These are phyloP conservation scores for Warburgia ugandensis DNA, from an alignment of 164 flowering plant species.

Conservation along the genomic window DNA sequence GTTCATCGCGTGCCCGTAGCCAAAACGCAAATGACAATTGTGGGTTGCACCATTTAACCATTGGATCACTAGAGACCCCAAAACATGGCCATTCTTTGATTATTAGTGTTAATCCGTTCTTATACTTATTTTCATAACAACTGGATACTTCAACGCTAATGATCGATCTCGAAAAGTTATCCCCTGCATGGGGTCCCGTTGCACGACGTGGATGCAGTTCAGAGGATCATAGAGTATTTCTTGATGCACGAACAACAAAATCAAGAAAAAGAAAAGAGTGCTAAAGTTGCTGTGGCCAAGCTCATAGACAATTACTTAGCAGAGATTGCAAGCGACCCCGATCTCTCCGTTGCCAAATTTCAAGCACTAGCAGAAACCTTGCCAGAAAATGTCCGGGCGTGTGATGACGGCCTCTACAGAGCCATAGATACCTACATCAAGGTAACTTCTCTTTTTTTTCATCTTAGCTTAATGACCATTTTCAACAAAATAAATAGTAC, in stretches of 20 bases:
- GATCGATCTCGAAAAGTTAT: constrained; percentile 15
- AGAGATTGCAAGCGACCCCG: constrained; percentile 68
- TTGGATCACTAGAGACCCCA: too few relatives aligned
- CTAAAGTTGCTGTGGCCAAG: constrained; percentile 39
- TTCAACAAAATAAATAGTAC: too few relatives aligned
- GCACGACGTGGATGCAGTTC: constrained; percentile 59
- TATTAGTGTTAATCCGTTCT: neutral
- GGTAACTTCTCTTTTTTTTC: too few relatives aligned
- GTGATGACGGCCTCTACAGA: constrained; percentile 83
- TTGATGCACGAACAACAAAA: constrained; percentile 61
- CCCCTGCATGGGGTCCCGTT: constrained; percentile 34
- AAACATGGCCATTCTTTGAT: too few relatives aligned
- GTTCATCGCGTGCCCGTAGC: too few relatives aligned
- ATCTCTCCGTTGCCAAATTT: constrained; percentile 58
- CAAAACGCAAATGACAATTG: too few relatives aligned
- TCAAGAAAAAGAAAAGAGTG: constrained; percentile 24
- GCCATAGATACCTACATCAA: constrained; percentile 85
- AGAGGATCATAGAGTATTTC: constrained; percentile 66
- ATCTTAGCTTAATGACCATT: too few relatives aligned
- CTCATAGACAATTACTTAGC: constrained; percentile 70
- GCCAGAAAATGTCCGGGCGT: constrained; percentile 49
- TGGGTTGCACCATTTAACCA: too few relatives aligned
- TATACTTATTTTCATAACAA: neutral
- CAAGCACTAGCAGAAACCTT: constrained; percentile 60
- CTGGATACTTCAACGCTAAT: neutral